Base-by-base conservation (phyloP, 306 rosid species). In the Ormosia semicastrata region DNA sequence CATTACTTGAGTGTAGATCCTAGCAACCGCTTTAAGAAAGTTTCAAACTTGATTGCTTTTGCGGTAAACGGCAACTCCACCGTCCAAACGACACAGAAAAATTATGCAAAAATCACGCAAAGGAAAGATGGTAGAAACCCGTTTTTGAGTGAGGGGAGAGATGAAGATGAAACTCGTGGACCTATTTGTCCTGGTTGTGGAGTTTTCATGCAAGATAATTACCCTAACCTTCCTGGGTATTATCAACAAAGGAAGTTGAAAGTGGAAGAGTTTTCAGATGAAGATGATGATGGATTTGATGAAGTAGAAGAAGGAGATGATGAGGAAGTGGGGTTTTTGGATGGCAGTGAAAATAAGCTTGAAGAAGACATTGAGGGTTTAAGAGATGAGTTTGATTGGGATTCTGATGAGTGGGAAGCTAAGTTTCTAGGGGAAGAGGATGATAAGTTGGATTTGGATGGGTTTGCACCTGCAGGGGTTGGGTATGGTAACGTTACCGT, bases 161-260 rank as follows among this genome's bases (percentile, higher is more conserved):
- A 95, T 74, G 97, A 89, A 78, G 97, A 95, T 76, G 97, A 93
- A 80, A 82, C 68, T 60, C 82, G 75, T 81, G 98, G 95, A 10
- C 90, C 86, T 43, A 80, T 93, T 66, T 95, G 97, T 82, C 97
- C 97, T 56, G 98, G 98, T n/a, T 95, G 98, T 89, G 98, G 98
- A 57, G 91, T 95, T 54, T 95, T 89, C 66, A 88, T 95, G 97
- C 98, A 93, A 88, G 93, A 93, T 83, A 73, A 84, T 47, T 91
- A 91, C 75, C 88, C 89, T 47, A 79, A 93, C 66, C 84, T 95
- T 88, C 94, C 92, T 70, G 97, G 97, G 71, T 93, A 52, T 81
- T 93, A 82, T 80, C 86, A 82, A 75, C 84, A 85, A 87, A 90
- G 81, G 83, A 87, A 83, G 75, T 73, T 84, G 6, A 39, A 81